These are phyloP conservation scores for Mesotaenium endlicherianum DNA, from an alignment of 139 green algal species.

Conservation along the genomic window DNA sequence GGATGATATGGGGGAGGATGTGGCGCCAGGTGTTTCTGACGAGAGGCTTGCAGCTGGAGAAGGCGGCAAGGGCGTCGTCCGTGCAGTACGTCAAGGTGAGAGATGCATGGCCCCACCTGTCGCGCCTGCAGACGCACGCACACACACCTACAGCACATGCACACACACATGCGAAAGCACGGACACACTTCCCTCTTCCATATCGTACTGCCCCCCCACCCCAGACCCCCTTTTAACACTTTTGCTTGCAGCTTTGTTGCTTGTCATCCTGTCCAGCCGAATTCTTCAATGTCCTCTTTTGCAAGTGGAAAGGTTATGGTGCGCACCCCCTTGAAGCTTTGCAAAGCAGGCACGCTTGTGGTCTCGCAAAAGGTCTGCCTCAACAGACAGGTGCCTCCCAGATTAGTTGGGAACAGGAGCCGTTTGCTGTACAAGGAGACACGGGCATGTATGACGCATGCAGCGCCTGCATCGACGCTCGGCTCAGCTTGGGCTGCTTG, in stretches of 20 bases:
- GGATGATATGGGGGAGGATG: too few relatives aligned
- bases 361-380: too few relatives aligned
- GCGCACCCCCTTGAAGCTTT: too few relatives aligned
- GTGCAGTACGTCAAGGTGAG: constrained; percentile 49
- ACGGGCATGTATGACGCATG: background rate
- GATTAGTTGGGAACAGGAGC: too few relatives aligned
- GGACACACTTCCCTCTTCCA: background rate
- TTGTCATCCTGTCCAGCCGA: background rate
- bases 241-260: background rate
- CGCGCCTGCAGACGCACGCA: too few relatives aligned
- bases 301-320: too few relatives aligned
- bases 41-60: constrained; percentile 41
- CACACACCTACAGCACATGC: too few relatives aligned
- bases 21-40: constrained; percentile 39
- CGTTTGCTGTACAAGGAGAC: too few relatives aligned
- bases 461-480: background rate
- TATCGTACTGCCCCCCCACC: background rate
- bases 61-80: constrained; percentile 29
- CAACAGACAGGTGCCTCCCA: too few relatives aligned
- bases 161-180: background rate
- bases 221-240: background rate
- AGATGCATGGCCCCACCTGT: too few relatives aligned
- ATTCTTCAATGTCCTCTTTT: background rate
- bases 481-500: background rate
- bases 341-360: too few relatives aligned